A percentile compares a stretch with the other conserved stretches of the same genome.
Evolutionary conservation across 495 filamentous ascomycete genomes (phyloP).

Genomic region (Xylaria flabelliformis): DNA sequence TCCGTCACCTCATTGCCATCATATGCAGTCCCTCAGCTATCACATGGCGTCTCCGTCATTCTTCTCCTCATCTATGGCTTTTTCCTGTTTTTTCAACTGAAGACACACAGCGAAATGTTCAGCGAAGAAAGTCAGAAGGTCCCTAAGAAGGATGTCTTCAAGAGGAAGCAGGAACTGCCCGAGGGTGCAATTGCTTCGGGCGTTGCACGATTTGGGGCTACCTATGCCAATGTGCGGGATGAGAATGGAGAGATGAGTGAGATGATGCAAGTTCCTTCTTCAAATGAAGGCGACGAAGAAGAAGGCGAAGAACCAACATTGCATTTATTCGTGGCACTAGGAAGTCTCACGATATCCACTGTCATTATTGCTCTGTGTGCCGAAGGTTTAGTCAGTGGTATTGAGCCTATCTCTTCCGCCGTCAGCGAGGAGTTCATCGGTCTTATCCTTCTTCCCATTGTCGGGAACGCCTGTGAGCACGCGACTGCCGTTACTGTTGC

Average conservation of each 20-base stretch:
- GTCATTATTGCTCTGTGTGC: conserved; percentile 85
- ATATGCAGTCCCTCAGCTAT: conserved; percentile 61
- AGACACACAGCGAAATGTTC: conserved; percentile 77
- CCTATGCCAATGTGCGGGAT: conserved; percentile 42
- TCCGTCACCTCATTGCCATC: conserved; percentile 33
- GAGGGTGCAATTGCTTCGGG: conserved; percentile 66
- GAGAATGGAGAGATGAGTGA: conserved; percentile 54
- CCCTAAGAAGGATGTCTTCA: conserved; percentile 50
- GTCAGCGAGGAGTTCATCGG: conserved; percentile 81
- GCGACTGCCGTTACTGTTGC: conserved; percentile 87
- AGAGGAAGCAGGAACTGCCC: conserved; percentile 46
- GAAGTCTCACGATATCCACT: conserved; percentile 74
- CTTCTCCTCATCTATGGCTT: conserved; percentile 77
- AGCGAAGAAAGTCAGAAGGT: conserved; percentile 75
- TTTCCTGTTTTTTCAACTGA: conserved; percentile 83
- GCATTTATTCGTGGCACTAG: conserved; percentile 68
- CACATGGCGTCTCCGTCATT: conserved; percentile 76
- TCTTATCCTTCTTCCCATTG: conserved; percentile 85
- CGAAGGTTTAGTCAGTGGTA: conserved; percentile 86
- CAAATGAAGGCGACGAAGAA: conserved; percentile 56
- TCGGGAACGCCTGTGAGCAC: conserved; percentile 88
- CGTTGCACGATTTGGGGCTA: conserved; percentile 64
- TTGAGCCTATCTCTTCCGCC: conserved; percentile 64
- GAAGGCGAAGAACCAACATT: conserved; percentile 74
- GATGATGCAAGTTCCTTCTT: conserved; percentile 38